Evolutionary conservation across 495 filamentous ascomycete genomes (phyloP), one percentile per base, ranked within the genome.

Genomic region (Trichoderma virens): DNA sequence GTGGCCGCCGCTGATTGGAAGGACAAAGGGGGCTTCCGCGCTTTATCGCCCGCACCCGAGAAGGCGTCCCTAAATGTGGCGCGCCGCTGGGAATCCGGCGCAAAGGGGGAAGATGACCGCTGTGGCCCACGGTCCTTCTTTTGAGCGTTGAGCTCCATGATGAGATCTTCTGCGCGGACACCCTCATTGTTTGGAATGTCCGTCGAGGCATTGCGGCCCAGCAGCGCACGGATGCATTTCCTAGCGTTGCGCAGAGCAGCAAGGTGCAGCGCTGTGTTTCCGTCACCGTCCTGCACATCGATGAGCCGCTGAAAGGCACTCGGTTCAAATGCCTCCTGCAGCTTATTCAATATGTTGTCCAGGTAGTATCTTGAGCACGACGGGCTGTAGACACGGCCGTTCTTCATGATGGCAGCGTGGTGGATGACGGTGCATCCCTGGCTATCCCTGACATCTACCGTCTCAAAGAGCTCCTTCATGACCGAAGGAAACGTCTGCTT

Each of bases 291-390:
- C 69, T 90, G 89, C 25, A 77, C 79, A 68, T 97, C 82, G 51
- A 96, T 70, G 25, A 89, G 80, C 6, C 77, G 72, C 59, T 89
- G 86, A 23, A 97, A 82, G 59, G 90, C 86, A 63, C 87, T 83
- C 20, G 83, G 81, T 11, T 85, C 79, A 62, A 83, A 82, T 1
- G 83, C 80, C 67, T 92, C 87, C 63, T 83, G 81, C 28, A 98
- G 78, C 74, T 88, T 93, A 73, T 93, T 89, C 32, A 97, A 80
- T n/a, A 97, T 82, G 62, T 88, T 85, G 70, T 97, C 93, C 35
- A 96, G 84, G 72, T 98, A 98, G 70, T 98, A 97, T 18, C 90
- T 85, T 23, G 91, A 90, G 67, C 87, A 92, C 30, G 88, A 86
- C 71, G 89, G 88, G 71, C 92, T 96, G 45, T 85, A 86, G 2